Percentiles rank a stretch among this genome's conserved stretches.
These are phyloP conservation scores for Begonia fuchsioides DNA, from an alignment of 306 rosid genomes.

Conservation along the genomic window DNA sequence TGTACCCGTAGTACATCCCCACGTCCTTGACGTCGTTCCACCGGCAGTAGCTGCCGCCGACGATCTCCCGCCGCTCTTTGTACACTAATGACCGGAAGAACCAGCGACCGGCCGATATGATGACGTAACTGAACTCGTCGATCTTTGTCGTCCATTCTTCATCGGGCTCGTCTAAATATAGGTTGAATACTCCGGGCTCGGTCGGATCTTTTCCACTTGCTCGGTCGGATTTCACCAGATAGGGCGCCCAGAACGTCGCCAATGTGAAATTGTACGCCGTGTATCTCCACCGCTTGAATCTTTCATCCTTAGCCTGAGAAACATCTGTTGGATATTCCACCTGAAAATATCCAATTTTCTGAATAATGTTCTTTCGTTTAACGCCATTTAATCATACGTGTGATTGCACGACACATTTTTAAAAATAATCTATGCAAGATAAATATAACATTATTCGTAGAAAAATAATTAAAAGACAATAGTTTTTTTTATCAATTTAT, in stretches of 20 bases:
- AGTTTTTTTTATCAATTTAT: no score
- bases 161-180: slow-evolving; percentile 69
- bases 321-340: slow-evolving; percentile 73
- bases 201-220: slow-evolving; percentile 32
- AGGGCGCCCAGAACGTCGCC: slow-evolving; percentile 65
- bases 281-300: slow-evolving; percentile 61
- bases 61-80: slow-evolving; percentile 29
- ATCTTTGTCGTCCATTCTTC: slow-evolving; percentile 48
- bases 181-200: slow-evolving; percentile 31
- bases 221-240: slow-evolving; percentile 45
- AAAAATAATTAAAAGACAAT: no score
- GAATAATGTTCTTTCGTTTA: no score
- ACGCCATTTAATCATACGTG: no score
- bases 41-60: slow-evolving; percentile 64
- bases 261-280: slow-evolving; percentile 69
- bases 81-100: slow-evolving; percentile 40
- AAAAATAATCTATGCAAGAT: no score
- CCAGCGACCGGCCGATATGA: slow-evolving; percentile 81
- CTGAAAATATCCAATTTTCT: slow-evolving; percentile 15
- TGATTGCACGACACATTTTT: no score
- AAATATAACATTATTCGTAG: no score
- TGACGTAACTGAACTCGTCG: slow-evolving; percentile 38
- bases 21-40: slow-evolving; percentile 36
- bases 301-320: slow-evolving; percentile 38
- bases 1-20: slow-evolving; percentile 56